These are phyloP conservation scores for Boletellus sp. DNA, from an alignment of 768 basidiomycete genomes.

Conservation along the genomic window DNA sequence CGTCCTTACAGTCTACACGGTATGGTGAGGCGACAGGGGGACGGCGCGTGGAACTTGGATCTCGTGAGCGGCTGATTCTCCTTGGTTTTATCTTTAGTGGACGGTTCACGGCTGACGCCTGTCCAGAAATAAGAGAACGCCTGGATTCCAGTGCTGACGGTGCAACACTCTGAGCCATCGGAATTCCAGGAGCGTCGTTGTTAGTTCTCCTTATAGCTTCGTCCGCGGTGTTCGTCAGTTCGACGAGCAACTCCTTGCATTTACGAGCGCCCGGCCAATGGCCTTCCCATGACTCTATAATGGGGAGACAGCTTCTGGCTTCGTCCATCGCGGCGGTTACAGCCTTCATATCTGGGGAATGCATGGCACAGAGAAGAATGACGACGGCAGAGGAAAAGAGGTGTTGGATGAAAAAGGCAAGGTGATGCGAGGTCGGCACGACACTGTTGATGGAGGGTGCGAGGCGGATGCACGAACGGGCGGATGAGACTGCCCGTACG, in stretches of 20 bases:
- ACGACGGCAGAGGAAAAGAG: conserved; percentile 87
- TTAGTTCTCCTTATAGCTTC: conserved; percentile 52
- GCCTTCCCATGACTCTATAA: conserved; percentile 79
- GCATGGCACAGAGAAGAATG: conserved; percentile 83
- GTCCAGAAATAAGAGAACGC: conserved; percentile 46
- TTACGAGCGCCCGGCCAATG: conserved; percentile 86
- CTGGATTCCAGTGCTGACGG: conserved; percentile 48
- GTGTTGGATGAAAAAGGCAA: conserved; percentile 87
- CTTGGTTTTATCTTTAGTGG: conserved; percentile 49
- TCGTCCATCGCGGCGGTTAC: conserved; percentile 79
- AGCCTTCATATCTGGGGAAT: conserved; percentile 61
- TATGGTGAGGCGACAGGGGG: conserved; percentile 60
- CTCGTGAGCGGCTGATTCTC: conserved; percentile 56
- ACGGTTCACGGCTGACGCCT: conserved; percentile 45
- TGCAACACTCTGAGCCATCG: conserved; percentile 25
- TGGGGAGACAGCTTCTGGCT: conserved; percentile 65
- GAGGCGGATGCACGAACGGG: conserved; percentile 79
- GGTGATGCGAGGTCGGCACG: conserved; percentile 81
- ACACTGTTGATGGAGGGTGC: conserved; percentile 82
- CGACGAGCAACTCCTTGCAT: conserved; percentile 75
- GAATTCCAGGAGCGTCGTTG: conserved; percentile 17
- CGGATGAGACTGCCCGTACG: conserved; percentile 76
- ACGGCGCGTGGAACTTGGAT: conserved; percentile 51
- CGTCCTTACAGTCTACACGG: conserved; percentile 57
- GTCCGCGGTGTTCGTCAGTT: conserved; percentile 63